These are phyloP conservation scores for Hanseniaspora singularis DNA, from an alignment of 805 yeast species.

Conservation along the genomic window DNA sequence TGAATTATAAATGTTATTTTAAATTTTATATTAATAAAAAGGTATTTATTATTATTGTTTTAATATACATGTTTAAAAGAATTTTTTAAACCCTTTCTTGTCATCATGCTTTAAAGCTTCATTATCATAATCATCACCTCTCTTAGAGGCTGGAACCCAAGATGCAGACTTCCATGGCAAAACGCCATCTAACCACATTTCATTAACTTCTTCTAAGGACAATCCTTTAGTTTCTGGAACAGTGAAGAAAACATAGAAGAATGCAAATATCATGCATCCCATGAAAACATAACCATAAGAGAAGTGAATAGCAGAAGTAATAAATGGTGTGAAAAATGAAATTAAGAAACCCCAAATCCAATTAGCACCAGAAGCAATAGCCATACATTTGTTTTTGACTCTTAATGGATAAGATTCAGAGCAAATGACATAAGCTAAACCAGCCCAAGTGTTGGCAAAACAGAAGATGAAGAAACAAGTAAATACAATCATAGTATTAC, in stretches of 20 bases:
- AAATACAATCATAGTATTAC: conserved; percentile 59
- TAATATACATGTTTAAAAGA: conserved; percentile 8
- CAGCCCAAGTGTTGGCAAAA: conserved; percentile 71
- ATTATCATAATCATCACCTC: conserved; percentile 14
- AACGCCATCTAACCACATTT: conserved; percentile 35
- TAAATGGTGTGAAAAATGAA: conserved; percentile 60
- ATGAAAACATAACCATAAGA: conserved; percentile 52
- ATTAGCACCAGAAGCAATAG: conserved; percentile 50
- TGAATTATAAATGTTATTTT: too few species aligned
- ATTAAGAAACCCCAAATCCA: conserved; percentile 60
- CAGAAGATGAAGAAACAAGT: conserved; percentile 59
- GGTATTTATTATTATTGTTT: background rate
- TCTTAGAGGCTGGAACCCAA: conserved; percentile 36
- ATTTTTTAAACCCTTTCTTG: conserved; percentile 17
- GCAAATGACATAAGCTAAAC: conserved; percentile 51
- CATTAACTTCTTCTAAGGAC: conserved; percentile 69
- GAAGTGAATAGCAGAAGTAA: conserved; percentile 52
- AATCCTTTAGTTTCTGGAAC: conserved; percentile 71
- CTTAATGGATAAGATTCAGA: conserved; percentile 64
- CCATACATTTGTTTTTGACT: conserved; percentile 47
- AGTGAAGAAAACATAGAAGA: conserved; percentile 56
- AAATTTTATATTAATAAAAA: too few species aligned
- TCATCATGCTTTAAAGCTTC: conserved; percentile 16
- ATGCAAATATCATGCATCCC: conserved; percentile 42
- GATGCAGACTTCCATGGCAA: conserved; percentile 35